These are phyloP conservation scores for Eustoma russellianum DNA, from an alignment of 257 asterid genomes.

Conservation along the genomic window DNA sequence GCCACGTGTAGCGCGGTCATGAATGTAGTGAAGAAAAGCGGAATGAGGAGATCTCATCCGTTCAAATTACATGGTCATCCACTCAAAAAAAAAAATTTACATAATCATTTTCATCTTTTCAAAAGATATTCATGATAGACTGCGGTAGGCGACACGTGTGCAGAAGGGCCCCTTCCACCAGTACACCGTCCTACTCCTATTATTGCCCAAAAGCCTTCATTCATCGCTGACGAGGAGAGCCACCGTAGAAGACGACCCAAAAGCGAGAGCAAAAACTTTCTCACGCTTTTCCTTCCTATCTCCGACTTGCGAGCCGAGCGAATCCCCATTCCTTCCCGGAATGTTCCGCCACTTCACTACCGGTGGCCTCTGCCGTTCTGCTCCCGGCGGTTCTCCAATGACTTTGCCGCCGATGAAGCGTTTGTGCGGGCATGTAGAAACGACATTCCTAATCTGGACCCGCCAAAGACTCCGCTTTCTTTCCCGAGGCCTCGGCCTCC, in stretches of 20 bases:
- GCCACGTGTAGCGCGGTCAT: too few relatives aligned
- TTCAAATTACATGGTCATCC: too few relatives aligned
- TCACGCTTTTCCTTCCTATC: not conserved
- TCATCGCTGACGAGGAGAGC: too few relatives aligned
- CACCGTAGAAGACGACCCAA: not conserved
- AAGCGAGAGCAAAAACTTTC: not conserved
- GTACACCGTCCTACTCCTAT: too few relatives aligned
- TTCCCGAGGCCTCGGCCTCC: conserved; percentile 39
- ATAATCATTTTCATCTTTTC: too few relatives aligned
- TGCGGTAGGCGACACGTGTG: too few relatives aligned
- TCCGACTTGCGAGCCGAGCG: conserved; percentile 35
- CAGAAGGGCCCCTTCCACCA: too few relatives aligned
- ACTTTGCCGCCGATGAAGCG: conserved; percentile 25
- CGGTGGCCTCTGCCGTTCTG: conserved; percentile 22
- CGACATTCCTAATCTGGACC: conserved; percentile 34
- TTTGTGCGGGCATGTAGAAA: conserved; percentile 44
- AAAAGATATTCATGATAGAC: too few relatives aligned
- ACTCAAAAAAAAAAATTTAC: too few relatives aligned
- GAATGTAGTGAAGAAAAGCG: too few relatives aligned
- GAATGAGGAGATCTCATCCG: too few relatives aligned
- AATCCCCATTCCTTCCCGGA: conserved; percentile 7
- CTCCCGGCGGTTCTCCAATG: conserved; percentile 29
- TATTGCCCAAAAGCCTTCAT: too few relatives aligned
- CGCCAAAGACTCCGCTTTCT: conserved; percentile 49
- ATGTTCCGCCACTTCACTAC: conserved; percentile 32